phyloP scores from a whole-genome alignment of 2,329 filamentous ascomycete genomes.

The Hymenoscyphus fraxineus region DNA sequence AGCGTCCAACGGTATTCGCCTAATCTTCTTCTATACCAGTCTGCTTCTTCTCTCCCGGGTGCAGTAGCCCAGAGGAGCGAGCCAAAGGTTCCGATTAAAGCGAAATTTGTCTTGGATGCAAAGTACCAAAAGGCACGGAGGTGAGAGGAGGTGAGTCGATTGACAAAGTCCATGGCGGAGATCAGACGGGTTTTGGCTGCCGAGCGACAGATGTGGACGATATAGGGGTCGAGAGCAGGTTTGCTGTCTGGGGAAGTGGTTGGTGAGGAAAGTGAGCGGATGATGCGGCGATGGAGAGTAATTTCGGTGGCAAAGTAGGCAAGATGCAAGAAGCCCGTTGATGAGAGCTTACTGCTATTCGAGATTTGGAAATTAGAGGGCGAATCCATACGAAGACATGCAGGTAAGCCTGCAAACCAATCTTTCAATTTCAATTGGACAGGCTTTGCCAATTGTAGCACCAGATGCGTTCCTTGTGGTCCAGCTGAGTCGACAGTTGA shows the following conservation, averaged over 20 bases:
- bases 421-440: constrained; percentile 80
- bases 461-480: constrained; percentile 65
- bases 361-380: constrained; percentile 37
- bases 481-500: constrained; percentile 64
- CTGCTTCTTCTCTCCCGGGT: constrained; percentile 80
- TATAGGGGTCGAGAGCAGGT: constrained; percentile 65
- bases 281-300: constrained; percentile 84
- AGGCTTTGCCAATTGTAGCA: constrained; percentile 72
- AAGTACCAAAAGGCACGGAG: constrained; percentile 64
- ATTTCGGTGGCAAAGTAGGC: constrained; percentile 95
- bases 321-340: constrained; percentile 76
- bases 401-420: constrained; percentile 69
- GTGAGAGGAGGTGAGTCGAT: constrained; percentile 81
- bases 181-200: constrained; percentile 93
- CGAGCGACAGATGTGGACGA: constrained; percentile 87
- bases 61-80: constrained; percentile 86
- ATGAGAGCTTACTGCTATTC: constrained; percentile 47
- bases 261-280: constrained; percentile 65
- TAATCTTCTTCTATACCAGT: constrained; percentile 83
- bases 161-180: constrained; percentile 96
- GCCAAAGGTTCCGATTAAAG: constrained; percentile 41
- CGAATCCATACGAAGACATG: constrained; percentile 62
- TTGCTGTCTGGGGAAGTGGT: constrained; percentile 34
- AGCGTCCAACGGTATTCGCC: constrained; percentile 94
- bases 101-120: constrained; percentile 14